Percentiles rank a stretch among this genome's conserved stretches.
Evolutionary conservation across 2,329 filamentous ascomycete species (phyloP).

Genomic region (Rutstroemia sp.): DNA sequence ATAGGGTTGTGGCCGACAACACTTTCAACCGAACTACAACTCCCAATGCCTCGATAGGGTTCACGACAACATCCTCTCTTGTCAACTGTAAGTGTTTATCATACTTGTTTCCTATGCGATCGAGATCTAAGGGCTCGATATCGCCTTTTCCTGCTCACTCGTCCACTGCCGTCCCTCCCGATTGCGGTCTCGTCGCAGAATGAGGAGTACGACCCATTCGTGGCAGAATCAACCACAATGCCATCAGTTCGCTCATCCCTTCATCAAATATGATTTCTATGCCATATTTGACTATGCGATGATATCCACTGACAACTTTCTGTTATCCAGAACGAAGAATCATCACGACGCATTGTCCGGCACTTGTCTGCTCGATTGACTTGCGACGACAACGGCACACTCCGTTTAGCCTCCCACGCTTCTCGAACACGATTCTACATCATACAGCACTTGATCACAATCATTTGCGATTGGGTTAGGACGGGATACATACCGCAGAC

Average conservation of each 20-base stretch:
- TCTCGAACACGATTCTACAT: background rate
- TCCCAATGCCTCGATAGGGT: constrained; percentile 30
- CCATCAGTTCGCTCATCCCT: constrained; percentile 21
- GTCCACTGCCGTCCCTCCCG: constrained; percentile 11
- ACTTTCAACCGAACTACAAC: constrained; percentile 23
- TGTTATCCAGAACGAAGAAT: constrained; percentile 15
- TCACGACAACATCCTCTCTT: constrained; percentile 25
- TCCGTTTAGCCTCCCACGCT: constrained; percentile 12
- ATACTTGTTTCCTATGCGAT: constrained; percentile 28
- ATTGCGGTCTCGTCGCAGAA: constrained; percentile 11
- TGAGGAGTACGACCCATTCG: constrained; percentile 21
- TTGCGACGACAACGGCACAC: constrained; percentile 23
- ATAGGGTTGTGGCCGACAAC: constrained; percentile 8
- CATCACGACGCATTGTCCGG: constrained; percentile 17
- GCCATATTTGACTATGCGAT: constrained; percentile 15
- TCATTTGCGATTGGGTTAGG: constrained; percentile 12
- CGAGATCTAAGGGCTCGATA: constrained; percentile 19
- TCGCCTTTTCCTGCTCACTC: constrained; percentile 9
- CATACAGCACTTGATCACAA: constrained; percentile 3
- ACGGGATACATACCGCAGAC: constrained; percentile 5
- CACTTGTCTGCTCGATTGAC: constrained; percentile 16
- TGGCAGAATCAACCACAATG: constrained; percentile 19
- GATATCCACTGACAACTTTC: constrained; percentile 18
- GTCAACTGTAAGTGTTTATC: constrained; percentile 27
- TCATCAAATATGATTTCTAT: constrained; percentile 21